Conservation (phyloP, 306 rosid species). For the Corylus heterophylla region DNA sequence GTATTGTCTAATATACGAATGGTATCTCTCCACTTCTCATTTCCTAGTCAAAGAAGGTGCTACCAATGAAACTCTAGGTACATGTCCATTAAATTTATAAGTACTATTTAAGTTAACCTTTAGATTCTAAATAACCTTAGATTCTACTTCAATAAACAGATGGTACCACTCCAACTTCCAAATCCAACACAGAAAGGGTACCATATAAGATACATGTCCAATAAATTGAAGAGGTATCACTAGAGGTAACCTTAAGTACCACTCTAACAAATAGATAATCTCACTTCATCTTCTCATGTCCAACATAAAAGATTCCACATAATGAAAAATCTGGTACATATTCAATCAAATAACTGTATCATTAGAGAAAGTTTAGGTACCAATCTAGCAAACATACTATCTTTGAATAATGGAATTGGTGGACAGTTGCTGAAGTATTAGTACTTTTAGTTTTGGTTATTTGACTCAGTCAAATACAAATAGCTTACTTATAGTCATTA, state of each 20-base stretch:
- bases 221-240: too few species aligned
- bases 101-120: not conserved
- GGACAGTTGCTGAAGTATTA: not conserved
- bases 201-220: too few species aligned
- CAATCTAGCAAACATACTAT: not conserved
- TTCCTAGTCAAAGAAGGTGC: too few species aligned
- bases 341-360: not conserved
- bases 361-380: not conserved
- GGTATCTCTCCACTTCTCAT: too few species aligned
- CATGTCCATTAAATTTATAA: not conserved
- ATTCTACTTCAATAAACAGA: too few species aligned
- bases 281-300: not conserved
- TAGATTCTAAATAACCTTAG: too few species aligned
- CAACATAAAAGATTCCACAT: not conserved
- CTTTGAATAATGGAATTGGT: not conserved
- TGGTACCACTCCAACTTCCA: too few species aligned
- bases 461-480: not conserved
- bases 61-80: not conserved
- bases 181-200: too few species aligned
- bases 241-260: not conserved
- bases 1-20: too few species aligned
- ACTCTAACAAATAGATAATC: not conserved
- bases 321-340: not conserved
- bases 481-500: not conserved
- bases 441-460: not conserved